A percentile compares a stretch with the other conserved stretches of the same genome.
These are phyloP conservation scores for Fusarium udum DNA, from an alignment of 2,329 filamentous ascomycete genomes.

Conservation along the genomic window DNA sequence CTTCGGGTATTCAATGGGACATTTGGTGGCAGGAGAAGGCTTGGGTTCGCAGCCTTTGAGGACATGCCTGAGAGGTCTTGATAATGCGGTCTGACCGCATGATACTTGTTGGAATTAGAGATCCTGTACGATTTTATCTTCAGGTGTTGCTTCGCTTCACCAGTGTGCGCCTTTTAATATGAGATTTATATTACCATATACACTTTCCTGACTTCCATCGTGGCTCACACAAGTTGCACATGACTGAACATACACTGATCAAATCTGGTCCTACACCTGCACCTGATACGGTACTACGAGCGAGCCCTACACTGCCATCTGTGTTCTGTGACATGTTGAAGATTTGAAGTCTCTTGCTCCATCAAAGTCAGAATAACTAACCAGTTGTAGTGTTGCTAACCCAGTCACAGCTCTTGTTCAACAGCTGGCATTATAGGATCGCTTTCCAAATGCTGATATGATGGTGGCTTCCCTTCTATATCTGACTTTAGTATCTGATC, in stretches of 20 bases:
- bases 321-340: fast-evolving
- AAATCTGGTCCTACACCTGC: no score
- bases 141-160: neutral
- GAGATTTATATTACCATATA: neutral
- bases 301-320: fast-evolving
- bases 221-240: neutral
- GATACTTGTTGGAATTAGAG: neutral
- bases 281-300: fast-evolving
- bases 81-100: neutral
- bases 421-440: fast-evolving
- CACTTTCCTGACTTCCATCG: neutral
- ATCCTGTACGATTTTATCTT: neutral
- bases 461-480: neutral
- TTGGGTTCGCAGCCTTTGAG: neutral
- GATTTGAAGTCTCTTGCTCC: neutral
- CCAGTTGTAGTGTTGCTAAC: fast-evolving
- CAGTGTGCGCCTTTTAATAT: neutral
- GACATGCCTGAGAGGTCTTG: neutral
- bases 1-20: neutral
- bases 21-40: neutral
- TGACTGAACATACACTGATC: no score
- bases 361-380: fast-evolving
- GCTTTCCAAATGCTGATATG: fast-evolving
- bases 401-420: fast-evolving
- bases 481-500: fast-evolving